Base-by-base conservation (phyloP, 495 filamentous ascomycete species). In the Lasiosphaeria miniovina region DNA sequence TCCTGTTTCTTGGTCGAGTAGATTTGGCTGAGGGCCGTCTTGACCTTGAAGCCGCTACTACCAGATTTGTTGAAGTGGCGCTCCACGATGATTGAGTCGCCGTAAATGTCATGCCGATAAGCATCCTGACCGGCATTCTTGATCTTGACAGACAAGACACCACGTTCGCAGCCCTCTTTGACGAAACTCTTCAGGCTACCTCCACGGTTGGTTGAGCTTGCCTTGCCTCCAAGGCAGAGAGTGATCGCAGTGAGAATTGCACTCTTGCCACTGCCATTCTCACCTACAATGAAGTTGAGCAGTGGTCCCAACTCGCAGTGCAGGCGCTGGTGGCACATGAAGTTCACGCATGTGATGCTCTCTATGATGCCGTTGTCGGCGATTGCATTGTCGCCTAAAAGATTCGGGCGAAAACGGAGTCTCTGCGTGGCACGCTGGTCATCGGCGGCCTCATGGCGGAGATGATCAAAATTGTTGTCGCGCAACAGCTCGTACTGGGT, bases 181-280 rank as follows among this genome's bases (percentile, higher is more conserved):
- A 99, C 90, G 65, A 99, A 93, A 58, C 78, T 89, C 71, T 95
- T 96, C 48, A 98, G 71, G 61, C 87, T 94, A 58, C 88, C 88
- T n/a, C 93, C 94, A 52, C 94, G 86, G 67, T 96, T 97, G n/a
- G 94, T 98, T 4, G 90, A 83, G 49, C 88, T 88, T n/a, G 93
- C 91, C 71, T 96, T 97, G 3, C 90, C 94, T 40, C 94, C 95
- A 7, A 99, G 80, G 66, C 95, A 98, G 36, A 99, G 79, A 0
- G 92, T 97, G 56, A 99, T 84, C 6, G 90, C 94, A 3, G 94
- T 97, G n/a, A 99, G 75, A 24, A 98, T 86, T 31, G 94, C 94
- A 70, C 93, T 97, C 76, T 99, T 99, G n/a, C 94, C 94, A 67
- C 94, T 98, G 45, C 94, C 94, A 71, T 99, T 99, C 68, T 96